Evolutionary conservation across 352 stramenopile species (phyloP).

Genomic region (Halophytophthora batemanensis): DNA sequence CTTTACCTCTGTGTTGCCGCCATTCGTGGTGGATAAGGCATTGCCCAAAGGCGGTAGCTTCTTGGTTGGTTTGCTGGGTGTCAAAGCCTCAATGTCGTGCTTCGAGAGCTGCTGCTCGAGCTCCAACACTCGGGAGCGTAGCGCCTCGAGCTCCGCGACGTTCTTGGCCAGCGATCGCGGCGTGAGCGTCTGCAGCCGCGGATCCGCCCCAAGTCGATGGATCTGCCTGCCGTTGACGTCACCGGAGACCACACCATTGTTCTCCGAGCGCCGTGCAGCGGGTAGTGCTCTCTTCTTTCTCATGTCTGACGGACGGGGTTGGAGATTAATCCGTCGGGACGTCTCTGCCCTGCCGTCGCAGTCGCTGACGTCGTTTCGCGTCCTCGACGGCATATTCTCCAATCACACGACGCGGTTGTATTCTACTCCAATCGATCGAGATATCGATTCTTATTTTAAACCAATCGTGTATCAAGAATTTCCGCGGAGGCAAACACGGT

Average conservation of each 20-base stretch:
- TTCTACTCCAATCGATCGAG: background rate
- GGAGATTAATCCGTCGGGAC: conserved; percentile 16
- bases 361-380: conserved; percentile 16
- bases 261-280: conserved; percentile 7
- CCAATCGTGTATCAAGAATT: conserved; percentile 2
- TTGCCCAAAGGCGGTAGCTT: conserved; percentile 47
- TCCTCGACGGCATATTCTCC: conserved; percentile 1
- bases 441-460: conserved; percentile 28
- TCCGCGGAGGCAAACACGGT: too few relatives aligned
- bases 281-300: conserved; percentile 20
- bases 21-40: background rate
- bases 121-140: conserved; percentile 45
- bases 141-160: conserved; percentile 46
- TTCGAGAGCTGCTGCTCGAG: conserved; percentile 53
- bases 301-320: conserved; percentile 9
- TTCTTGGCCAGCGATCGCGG: conserved; percentile 53
- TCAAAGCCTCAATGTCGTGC: conserved; percentile 42
- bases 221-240: conserved; percentile 36
- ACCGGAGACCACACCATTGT: conserved; percentile 1
- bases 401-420: background rate
- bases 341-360: background rate
- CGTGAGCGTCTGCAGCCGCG: conserved; percentile 41
- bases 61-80: conserved; percentile 25
- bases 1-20: background rate
- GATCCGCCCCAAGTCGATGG: conserved; percentile 46